A percentile compares a stretch with the other conserved stretches of the same genome.
Evolutionary conservation across 2,329 filamentous ascomycete species (phyloP).

Genomic region (Amylocarpus encephaloides): DNA sequence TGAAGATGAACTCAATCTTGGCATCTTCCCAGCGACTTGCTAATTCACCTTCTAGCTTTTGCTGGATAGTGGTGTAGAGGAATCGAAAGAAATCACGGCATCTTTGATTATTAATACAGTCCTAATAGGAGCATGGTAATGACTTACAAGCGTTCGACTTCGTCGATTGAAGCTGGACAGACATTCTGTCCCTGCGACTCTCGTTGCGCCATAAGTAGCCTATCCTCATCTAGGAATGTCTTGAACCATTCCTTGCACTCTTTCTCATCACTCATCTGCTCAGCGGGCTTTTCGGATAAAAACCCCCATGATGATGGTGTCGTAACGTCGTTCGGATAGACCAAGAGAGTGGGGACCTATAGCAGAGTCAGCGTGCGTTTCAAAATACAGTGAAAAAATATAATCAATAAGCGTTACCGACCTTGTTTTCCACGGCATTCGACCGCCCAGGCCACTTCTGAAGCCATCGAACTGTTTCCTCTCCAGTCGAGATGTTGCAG

Average conservation of each 20-base stretch:
- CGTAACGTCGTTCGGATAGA: constrained; percentile 13
- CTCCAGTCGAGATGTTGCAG: constrained; percentile 9
- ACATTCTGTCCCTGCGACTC: constrained; percentile 21
- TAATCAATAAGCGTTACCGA: background rate
- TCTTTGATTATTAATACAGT: background rate
- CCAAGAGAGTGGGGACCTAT: constrained; percentile 18
- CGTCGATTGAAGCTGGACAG: constrained; percentile 23
- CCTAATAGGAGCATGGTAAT: background rate
- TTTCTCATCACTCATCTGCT: constrained; percentile 25
- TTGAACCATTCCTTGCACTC: constrained; percentile 35
- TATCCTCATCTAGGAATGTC: constrained; percentile 31
- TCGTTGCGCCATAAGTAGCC: constrained; percentile 20
- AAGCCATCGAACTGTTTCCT: constrained; percentile 14
- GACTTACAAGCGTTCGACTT: constrained; percentile 11
- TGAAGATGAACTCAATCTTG: constrained; percentile 36
- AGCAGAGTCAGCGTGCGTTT: background rate
- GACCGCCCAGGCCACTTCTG: constrained; percentile 17
- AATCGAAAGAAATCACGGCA: constrained; percentile 31
- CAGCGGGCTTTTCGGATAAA: constrained; percentile 25
- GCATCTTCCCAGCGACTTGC: constrained; percentile 20
- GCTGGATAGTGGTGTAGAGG: constrained; percentile 31
- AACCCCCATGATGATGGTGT: constrained; percentile 32
- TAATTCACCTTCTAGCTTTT: constrained; percentile 23
- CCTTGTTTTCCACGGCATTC: constrained; percentile 17
- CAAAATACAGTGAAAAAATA: background rate